phyloP scores from a whole-genome alignment of 768 basidiomycete species.

The Pleurotus eryngii region DNA sequence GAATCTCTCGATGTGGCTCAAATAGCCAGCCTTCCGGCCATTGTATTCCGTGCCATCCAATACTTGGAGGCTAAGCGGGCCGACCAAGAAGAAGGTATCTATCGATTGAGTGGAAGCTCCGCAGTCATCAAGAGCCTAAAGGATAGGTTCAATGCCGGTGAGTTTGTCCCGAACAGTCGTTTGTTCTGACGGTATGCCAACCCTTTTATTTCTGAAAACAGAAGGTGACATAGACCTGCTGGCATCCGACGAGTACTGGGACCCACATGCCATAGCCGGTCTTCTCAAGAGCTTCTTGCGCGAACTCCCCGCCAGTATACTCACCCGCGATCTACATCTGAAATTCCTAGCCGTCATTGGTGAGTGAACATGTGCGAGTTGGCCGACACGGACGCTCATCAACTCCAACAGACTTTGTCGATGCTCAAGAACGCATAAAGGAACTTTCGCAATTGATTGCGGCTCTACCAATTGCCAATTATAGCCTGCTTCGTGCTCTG shows the following conservation, averaged over 20 bases:
- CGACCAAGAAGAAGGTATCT: conserved; percentile 96
- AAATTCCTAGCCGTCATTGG: conserved; percentile 92
- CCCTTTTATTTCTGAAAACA: conserved; percentile 26
- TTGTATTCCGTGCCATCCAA: conserved; percentile 93
- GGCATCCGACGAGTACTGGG: conserved; percentile 89
- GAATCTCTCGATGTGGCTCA: conserved; percentile 87
- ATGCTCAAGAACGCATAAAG: conserved; percentile 81
- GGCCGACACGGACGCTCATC: conserved; percentile 11
- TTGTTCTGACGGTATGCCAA: conserved; percentile 8
- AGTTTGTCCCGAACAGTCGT: conserved; percentile 21
- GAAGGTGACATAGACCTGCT: conserved; percentile 97
- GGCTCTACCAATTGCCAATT: conserved; percentile 86
- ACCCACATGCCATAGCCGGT: conserved; percentile 96
- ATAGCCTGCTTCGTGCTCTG: conserved; percentile 88
- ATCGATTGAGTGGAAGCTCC: conserved; percentile 91
- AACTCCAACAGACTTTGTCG: conserved; percentile 68
- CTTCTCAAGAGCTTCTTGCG: conserved; percentile 91
- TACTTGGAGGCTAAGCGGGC: conserved; percentile 94
- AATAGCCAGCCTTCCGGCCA: conserved; percentile 88
- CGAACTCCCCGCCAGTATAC: conserved; percentile 88
- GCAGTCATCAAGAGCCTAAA: conserved; percentile 92
- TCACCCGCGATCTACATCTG: conserved; percentile 89
- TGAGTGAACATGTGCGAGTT: conserved; percentile 35
- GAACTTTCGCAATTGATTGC: conserved; percentile 87
- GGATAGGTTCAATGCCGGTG: conserved; percentile 90